Evolutionary conservation across 2,329 filamentous ascomycete genomes (phyloP).

Genomic region (Penicillium glabrum): DNA sequence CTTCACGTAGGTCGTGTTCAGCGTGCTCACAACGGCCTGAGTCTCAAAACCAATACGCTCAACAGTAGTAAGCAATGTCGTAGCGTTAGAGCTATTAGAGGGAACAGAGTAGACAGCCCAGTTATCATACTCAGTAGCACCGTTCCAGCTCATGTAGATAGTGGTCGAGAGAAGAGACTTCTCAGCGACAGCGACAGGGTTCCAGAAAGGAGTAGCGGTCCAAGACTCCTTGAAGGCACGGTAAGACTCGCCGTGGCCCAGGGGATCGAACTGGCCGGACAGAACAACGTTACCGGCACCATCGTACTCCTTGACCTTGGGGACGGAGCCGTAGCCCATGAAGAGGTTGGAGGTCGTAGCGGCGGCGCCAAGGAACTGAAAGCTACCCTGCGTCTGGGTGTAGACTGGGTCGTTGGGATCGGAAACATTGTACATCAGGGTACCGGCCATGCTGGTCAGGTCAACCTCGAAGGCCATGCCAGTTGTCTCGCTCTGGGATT

Average conservation of each 20-base stretch:
- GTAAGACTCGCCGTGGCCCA: conserved; percentile 28
- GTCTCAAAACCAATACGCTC: conserved; percentile 32
- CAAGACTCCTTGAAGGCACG: conserved; percentile 25
- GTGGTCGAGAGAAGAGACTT: background rate
- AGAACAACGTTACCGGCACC: conserved; percentile 28
- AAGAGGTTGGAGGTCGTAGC: conserved; percentile 18
- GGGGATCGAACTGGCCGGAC: conserved; percentile 28
- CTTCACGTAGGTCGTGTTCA: conserved; percentile 24
- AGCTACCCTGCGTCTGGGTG: conserved; percentile 24
- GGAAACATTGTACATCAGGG: conserved; percentile 11
- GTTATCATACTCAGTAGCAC: conserved; percentile 35
- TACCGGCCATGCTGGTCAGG: conserved; percentile 11
- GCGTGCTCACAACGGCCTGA: conserved; percentile 13
- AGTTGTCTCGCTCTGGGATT: conserved; percentile 15
- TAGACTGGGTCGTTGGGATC: conserved; percentile 20
- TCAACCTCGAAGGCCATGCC: conserved; percentile 25
- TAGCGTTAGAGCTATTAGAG: conserved; percentile 16
- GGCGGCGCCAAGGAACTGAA: conserved; percentile 17
- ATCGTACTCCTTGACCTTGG: conserved; percentile 33
- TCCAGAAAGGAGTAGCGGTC: conserved; percentile 20
- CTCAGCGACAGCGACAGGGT: conserved; percentile 14
- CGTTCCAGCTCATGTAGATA: conserved; percentile 42
- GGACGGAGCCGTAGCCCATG: conserved; percentile 33
- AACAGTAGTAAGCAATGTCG: conserved; percentile 19
- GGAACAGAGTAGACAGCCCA: conserved; percentile 33